phyloP scores from a whole-genome alignment of 345 rosid species.

The Toxicodendron radicans region DNA sequence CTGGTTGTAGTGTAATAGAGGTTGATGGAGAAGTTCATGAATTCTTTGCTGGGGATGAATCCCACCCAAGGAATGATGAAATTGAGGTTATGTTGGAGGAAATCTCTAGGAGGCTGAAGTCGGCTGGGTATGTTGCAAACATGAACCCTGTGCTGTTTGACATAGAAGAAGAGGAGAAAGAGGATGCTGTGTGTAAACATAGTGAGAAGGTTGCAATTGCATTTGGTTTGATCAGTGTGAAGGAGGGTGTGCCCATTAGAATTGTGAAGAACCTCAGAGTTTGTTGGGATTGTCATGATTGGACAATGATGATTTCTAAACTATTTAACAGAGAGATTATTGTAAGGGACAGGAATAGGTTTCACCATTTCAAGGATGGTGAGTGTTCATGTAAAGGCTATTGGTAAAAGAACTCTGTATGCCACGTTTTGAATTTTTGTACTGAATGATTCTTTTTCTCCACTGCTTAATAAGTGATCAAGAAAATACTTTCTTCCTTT shows the following conservation, averaged over 20 bases:
- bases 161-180: conserved; percentile 78
- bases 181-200: conserved; percentile 57
- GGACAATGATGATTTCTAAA: conserved; percentile 57
- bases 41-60: conserved; percentile 52
- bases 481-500: not conserved
- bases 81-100: conserved; percentile 47
- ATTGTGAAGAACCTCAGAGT: conserved; percentile 83
- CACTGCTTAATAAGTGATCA: not conserved
- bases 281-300: conserved; percentile 69
- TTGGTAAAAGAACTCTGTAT: conserved; percentile 42
- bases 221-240: conserved; percentile 59
- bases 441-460: no score
- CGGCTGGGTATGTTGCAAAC: conserved; percentile 56
- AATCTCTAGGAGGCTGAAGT: conserved; percentile 48
- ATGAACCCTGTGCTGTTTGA: conserved; percentile 65
- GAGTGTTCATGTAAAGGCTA: conserved; percentile 61
- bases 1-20: conserved; percentile 63
- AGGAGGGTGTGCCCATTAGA: conserved; percentile 50
- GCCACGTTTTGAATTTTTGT: not conserved
- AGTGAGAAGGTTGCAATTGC: conserved; percentile 76
- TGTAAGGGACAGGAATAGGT: conserved; percentile 66
- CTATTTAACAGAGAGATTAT: conserved; percentile 56
- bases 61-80: conserved; percentile 51
- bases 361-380: conserved; percentile 61
- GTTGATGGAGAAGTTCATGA: conserved; percentile 59